Conservation (phyloP, 2,329 filamentous ascomycete genomes). For the Venturia nashicola region DNA sequence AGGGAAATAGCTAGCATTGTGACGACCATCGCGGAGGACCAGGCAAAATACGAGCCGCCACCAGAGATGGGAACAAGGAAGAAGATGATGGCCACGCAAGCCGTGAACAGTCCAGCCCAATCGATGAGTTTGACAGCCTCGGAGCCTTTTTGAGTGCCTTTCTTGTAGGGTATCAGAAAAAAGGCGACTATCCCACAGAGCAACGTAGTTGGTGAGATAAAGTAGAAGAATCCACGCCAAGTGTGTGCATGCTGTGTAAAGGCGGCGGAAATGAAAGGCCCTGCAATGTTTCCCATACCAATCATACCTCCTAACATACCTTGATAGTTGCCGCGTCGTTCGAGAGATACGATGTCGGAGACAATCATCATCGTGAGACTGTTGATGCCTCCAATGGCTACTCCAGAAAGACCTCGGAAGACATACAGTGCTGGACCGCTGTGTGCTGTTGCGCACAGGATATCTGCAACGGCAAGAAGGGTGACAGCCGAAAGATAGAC, state of each 20-base stretch:
- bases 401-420: slow-evolving; percentile 47
- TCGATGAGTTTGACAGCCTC: slow-evolving; percentile 45
- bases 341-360: slow-evolving; percentile 45
- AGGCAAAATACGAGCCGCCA: slow-evolving; percentile 44
- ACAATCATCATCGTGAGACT: slow-evolving; percentile 44
- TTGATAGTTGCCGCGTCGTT: slow-evolving; percentile 43
- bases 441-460: slow-evolving; percentile 46
- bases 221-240: slow-evolving; percentile 37
- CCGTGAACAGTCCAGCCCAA: slow-evolving; percentile 43
- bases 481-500: slow-evolving; percentile 42
- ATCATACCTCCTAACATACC: slow-evolving; percentile 31
- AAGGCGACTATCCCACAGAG: slow-evolving; percentile 35
- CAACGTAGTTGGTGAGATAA: slow-evolving; percentile 30
- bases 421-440: slow-evolving; percentile 47
- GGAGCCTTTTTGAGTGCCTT: slow-evolving; percentile 32
- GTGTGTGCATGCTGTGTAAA: slow-evolving; percentile 28
- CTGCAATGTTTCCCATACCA: slow-evolving; percentile 32
- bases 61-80: slow-evolving; percentile 53
- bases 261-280: slow-evolving; percentile 27
- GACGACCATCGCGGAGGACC: slow-evolving; percentile 46
- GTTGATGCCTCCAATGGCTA: slow-evolving; percentile 50
- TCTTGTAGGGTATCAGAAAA: slow-evolving; percentile 38
- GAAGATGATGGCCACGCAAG: slow-evolving; percentile 44
- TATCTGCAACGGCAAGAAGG: slow-evolving; percentile 42
- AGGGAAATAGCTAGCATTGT: slow-evolving; percentile 43